Conservation (phyloP, 345 rosid genomes). For the Populus tremula region DNA sequence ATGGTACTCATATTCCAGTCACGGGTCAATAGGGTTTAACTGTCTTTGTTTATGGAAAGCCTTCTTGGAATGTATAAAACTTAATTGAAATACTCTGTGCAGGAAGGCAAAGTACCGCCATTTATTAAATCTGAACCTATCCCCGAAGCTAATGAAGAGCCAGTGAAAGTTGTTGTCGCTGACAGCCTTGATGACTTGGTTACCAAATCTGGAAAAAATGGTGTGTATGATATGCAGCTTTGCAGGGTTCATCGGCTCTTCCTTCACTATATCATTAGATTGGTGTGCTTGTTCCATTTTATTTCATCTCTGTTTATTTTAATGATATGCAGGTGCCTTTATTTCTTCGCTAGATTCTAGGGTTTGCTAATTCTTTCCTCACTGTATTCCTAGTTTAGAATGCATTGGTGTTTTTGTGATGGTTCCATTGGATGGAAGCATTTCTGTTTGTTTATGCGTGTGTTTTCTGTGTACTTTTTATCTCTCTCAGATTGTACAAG, state of each 20-base stretch:
- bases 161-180: slow-evolving; percentile 92
- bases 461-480: neutral
- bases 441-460: neutral
- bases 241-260: neutral
- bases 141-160: slow-evolving; percentile 75
- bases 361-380: neutral
- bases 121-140: slow-evolving; percentile 83
- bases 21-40: neutral
- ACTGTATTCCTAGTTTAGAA: neutral
- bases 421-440: neutral
- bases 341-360: neutral
- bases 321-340: neutral
- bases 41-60: neutral
- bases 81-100: slow-evolving; percentile 12
- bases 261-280: neutral
- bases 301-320: neutral
- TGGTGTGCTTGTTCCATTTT: neutral
- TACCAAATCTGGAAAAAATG: slow-evolving; percentile 80
- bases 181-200: slow-evolving; percentile 74
- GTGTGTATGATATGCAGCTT: slow-evolving; percentile 27
- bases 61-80: neutral
- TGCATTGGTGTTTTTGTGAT: neutral
- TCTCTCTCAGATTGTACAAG: neutral
- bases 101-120: slow-evolving; percentile 78
- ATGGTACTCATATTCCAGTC: neutral